Evolutionary conservation across 1,284 basidiomycete species (phyloP), one percentile per base, ranked within the genome.

Genomic region (Neonothopanus nambi): DNA sequence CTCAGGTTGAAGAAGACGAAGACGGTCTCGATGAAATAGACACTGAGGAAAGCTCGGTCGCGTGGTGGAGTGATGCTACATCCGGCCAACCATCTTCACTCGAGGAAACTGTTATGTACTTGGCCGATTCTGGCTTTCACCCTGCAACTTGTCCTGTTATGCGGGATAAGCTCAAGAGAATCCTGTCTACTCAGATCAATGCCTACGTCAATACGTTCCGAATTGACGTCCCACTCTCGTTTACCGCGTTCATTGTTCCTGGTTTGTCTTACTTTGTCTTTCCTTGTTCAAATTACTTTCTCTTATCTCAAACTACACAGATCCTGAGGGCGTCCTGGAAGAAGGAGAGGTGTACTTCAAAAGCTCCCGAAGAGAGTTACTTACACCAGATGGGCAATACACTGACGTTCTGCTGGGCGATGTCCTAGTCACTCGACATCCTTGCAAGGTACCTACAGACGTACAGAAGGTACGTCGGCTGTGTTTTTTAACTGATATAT

Each of bases 381-480:
- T 61, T 36, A 67, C 60, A 5, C 56, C 59, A 12, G 72, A 78
- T 61, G 78, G 74, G 2, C 63, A 68, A 2, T 64, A 69, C 36
- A 75, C 73, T 1, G 74, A 80, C 54, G 67, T 73, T 24, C 56
- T 79, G 11, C 45, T 72, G 20, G 79, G 80, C 0, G 69, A 72
- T 52, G 75, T 79, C 17, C 61, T 81, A 40, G 61, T 82, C 9
- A 76, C 76, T 3, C 67, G 80, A 12, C 70, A 81, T 63, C 81
- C 81, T 21, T 82, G 80, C 62, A 80, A 79, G 60, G 59, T 82
- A 6, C 79, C 80, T 1, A 80, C 75, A 1, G 80, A 82, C 58
- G 68, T 76, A 8, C 79, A 76, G 55, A 81, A 80, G 70, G 79
- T 79, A 57, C 23, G 60, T 20, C 28, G 37, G 15, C 35, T 48